Conservation (phyloP, 2,329 filamentous ascomycete genomes). For the Ophiostoma australiae region DNA sequence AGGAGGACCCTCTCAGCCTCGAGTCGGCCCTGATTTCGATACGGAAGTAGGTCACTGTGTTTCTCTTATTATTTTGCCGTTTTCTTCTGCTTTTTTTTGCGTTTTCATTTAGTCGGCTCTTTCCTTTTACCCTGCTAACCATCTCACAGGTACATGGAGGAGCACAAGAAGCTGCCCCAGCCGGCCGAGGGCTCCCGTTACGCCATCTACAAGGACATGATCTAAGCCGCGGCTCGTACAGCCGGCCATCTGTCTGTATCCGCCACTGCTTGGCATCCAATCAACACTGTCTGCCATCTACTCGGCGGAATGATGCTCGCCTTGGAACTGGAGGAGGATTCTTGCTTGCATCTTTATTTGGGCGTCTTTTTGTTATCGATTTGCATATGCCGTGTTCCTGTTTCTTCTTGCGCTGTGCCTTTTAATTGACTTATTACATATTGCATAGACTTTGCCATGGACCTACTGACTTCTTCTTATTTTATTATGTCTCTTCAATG, state of each 20-base stretch:
- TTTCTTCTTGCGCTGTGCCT: background rate
- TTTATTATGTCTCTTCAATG: background rate
- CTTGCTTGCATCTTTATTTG: conserved; percentile 7
- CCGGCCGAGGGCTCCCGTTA: conserved; percentile 72
- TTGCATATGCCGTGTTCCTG: background rate
- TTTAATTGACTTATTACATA: background rate
- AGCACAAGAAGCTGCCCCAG: conserved; percentile 93
- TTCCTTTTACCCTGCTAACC: background rate
- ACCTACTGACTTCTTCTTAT: background rate
- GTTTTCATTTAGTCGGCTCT: background rate
- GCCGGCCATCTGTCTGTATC: background rate
- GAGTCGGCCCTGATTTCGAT: conserved; percentile 37
- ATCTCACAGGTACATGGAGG: conserved; percentile 75
- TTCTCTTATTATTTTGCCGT: background rate
- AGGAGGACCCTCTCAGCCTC: conserved; percentile 36
- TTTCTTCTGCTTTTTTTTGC: background rate
- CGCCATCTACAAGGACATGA: conserved; percentile 33
- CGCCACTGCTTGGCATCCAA: background rate
- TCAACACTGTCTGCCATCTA: background rate
- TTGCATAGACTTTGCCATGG: background rate
- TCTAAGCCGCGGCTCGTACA: conserved; percentile 12
- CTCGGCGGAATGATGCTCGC: background rate
- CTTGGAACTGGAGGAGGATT: background rate
- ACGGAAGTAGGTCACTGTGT: conserved; percentile 29
- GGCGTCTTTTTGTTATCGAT: conserved; percentile 11